phyloP scores from a whole-genome alignment of 306 rosid species.

The Lathyrus aphaca region DNA sequence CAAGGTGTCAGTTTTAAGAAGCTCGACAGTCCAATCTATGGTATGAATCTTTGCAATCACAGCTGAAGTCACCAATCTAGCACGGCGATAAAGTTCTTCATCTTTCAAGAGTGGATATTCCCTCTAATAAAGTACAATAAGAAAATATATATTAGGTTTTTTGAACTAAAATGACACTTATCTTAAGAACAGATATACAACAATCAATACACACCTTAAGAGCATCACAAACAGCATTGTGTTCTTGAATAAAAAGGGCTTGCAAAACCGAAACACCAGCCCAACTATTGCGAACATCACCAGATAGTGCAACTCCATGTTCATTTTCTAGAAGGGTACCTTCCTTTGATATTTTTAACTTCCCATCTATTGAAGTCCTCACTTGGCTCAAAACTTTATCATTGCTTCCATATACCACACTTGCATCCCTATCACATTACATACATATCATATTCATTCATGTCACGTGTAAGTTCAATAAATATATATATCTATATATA shows the following conservation, averaged over 20 bases:
- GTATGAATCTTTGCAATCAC: conserved; percentile 68
- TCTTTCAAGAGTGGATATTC: conserved; percentile 45
- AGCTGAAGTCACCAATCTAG: conserved; percentile 69
- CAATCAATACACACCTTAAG: conserved; percentile 45
- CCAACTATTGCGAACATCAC: conserved; percentile 68
- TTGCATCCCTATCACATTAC: conserved; percentile 56
- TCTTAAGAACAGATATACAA: background rate
- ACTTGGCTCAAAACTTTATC: conserved; percentile 40
- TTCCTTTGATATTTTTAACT: conserved; percentile 50
- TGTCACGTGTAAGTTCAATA: background rate
- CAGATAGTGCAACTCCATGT: conserved; percentile 54
- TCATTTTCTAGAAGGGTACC: conserved; percentile 51
- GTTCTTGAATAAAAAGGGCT: conserved; percentile 59
- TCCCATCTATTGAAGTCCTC: conserved; percentile 61
- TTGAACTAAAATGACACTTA: background rate
- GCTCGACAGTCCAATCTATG: conserved; percentile 75
- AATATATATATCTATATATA: too few relatives aligned
- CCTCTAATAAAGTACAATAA: conserved; percentile 30
- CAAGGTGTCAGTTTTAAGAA: conserved; percentile 62
- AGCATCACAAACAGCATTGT: conserved; percentile 59
- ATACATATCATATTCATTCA: background rate
- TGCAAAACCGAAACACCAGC: conserved; percentile 66
- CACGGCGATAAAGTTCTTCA: conserved; percentile 59
- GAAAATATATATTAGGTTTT: too few relatives aligned
- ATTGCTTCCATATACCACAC: conserved; percentile 61